phyloP scores from a whole-genome alignment of 106 monocot genomes.

The Dendrobium catenatum region DNA sequence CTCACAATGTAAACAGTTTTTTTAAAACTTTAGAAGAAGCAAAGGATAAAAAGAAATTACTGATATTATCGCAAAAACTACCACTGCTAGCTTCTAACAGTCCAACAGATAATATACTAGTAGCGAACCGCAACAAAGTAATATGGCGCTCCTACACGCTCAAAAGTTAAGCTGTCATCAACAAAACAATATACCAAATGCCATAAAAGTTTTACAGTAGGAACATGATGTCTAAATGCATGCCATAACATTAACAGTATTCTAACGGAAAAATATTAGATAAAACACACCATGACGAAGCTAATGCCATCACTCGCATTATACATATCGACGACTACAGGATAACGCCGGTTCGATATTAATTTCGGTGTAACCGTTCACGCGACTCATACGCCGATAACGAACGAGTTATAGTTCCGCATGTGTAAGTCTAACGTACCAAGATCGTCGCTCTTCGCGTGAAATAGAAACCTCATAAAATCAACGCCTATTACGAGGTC shows the following conservation, averaged over 20 bases:
- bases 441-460: background rate
- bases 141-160: background rate
- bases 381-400: conserved; percentile 1
- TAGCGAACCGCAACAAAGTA: background rate
- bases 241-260: background rate
- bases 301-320: background rate
- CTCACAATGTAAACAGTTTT: no score
- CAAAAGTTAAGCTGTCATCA: background rate
- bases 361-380: conserved; percentile 1
- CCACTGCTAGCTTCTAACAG: no score
- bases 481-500: conserved; percentile 31
- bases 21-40: background rate
- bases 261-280: background rate
- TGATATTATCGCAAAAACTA: no score
- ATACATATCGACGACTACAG: background rate
- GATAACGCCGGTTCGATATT: background rate
- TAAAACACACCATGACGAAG: background rate
- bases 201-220: background rate
- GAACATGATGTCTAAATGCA: background rate
- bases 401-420: background rate
- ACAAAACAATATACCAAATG: background rate
- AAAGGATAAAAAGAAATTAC: no score
- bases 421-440: background rate
- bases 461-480: conserved; percentile 6
- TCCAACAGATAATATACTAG: background rate